Percentiles rank a stretch among this genome's conserved stretches.
Evolutionary conservation across 1,139 yeast genomes (phyloP).

Genomic region (Casaregolazyma lundiana): DNA sequence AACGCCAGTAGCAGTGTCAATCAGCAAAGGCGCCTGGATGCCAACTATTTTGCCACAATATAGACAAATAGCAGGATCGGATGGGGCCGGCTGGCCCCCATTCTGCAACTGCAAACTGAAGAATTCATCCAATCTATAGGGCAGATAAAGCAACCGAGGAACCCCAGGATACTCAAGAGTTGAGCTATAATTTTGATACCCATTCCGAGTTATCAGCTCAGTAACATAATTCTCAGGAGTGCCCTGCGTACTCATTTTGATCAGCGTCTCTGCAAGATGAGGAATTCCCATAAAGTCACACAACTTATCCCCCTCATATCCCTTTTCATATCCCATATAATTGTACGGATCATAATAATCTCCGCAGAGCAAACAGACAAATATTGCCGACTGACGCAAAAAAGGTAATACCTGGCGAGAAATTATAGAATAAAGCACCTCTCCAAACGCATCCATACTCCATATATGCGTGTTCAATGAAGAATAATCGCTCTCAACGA

Average conservation of each 20-base stretch:
- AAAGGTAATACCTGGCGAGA: conserved; percentile 60
- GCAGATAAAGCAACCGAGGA: conserved; percentile 53
- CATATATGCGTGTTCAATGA: conserved; percentile 15
- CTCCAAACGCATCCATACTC: conserved; percentile 20
- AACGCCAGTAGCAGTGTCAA: conserved; percentile 16
- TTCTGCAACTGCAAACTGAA: conserved; percentile 35
- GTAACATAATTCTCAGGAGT: conserved; percentile 14
- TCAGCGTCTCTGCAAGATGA: conserved; percentile 31
- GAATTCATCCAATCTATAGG: conserved; percentile 64
- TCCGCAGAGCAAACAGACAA: conserved; percentile 55
- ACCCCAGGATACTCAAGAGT: conserved; percentile 66
- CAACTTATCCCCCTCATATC: conserved; percentile 53
- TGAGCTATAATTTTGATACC: not conserved
- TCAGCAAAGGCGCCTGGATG: conserved; percentile 51
- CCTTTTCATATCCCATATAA: conserved; percentile 31
- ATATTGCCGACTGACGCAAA: conserved; percentile 61
- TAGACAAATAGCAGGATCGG: conserved; percentile 83
- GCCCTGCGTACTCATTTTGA: conserved; percentile 13
- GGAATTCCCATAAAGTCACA: conserved; percentile 53
- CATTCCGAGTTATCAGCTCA: conserved; percentile 10
- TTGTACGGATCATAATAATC: conserved; percentile 41
- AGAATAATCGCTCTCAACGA: conserved; percentile 15
- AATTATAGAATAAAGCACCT: conserved; percentile 50
- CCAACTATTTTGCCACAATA: conserved; percentile 72
- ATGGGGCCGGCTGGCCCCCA: conserved; percentile 32